Evolutionary conservation across 176 grass and related monocot species (phyloP), one percentile per base, ranked within the genome.

Genomic region (Elaeis guineensis): DNA sequence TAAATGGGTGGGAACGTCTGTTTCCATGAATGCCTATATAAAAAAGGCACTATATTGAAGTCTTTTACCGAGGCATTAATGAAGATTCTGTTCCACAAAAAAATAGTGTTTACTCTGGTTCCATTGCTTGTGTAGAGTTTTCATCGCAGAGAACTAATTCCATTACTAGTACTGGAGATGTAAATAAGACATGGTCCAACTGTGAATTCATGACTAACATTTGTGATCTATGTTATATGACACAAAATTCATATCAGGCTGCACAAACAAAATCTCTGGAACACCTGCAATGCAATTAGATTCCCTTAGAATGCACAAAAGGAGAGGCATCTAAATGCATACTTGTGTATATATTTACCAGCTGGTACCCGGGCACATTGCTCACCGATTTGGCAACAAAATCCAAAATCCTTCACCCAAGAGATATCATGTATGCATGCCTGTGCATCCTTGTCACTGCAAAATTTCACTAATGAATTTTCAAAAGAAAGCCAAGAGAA

Each of bases 391-490:
- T 86, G 79, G 64, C 87, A 98, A 58, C 87, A 92, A 79, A 98
- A 98, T 17, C 93, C 81, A 78, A 89, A 92, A 76, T 92, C 54
- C 49, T 69, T 79, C 17, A 89, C 81, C 87, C 93, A 89, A 61
- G 93, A 92, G 25, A 92, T 76, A 59, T 82, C 62, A 74, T 86
- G 89, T 76, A 98, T 92, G 63, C 87, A 80, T 49, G 83, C 93
- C 78, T 98, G 87, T 25, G 93, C 84, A 76, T 98, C 87, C 54
- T 92, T 83, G 73, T 92, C 84, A 49, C 87, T 98, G 57, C 58
- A 78, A 79, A 56, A 51, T 25, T 23, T 64, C 17, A 22, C 29
- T 53, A 51, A 54, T 21, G 25, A 18, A 39, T 52, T 18, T 63
- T 4, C 29, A 63, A 22, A 17, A 50, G 50, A 63, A 53, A 20